Evolutionary conservation across 192 early-diverging fungal species (phyloP).

Genomic region (Coemansia sp.): DNA sequence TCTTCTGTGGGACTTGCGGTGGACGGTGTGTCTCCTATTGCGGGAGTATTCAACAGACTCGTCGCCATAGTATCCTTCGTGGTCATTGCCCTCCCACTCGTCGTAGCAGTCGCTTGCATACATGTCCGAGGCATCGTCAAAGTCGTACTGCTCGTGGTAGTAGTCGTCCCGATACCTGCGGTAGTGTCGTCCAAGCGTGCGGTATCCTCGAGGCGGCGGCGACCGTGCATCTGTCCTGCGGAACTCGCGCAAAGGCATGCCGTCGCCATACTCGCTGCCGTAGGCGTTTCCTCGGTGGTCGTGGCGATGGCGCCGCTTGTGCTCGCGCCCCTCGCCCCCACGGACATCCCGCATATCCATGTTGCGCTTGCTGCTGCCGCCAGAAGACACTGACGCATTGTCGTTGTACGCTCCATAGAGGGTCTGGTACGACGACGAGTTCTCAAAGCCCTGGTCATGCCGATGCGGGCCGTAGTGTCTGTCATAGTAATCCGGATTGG

Average conservation of each 20-base stretch:
- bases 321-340: slow-evolving; percentile 5
- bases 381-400: slow-evolving; percentile 21
- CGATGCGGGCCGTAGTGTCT: slow-evolving; percentile 6
- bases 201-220: slow-evolving; percentile 17
- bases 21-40: slow-evolving; percentile 9
- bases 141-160: slow-evolving; percentile 36
- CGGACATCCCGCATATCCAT: neutral
- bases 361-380: slow-evolving; percentile 15
- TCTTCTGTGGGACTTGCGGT: slow-evolving; percentile 4
- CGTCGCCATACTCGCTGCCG: slow-evolving; percentile 19
- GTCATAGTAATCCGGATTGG: neutral
- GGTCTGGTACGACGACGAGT: slow-evolving; percentile 17
- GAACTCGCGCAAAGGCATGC: slow-evolving; percentile 18
- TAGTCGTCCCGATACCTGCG: slow-evolving; percentile 12
- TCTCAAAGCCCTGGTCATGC: slow-evolving; percentile 7
- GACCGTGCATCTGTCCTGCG: slow-evolving; percentile 18
- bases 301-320: slow-evolving; percentile 14
- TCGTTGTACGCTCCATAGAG: slow-evolving; percentile 13
- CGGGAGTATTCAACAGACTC: slow-evolving; percentile 6
- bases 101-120: slow-evolving; percentile 35
- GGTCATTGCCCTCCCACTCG: slow-evolving; percentile 22
- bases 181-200: slow-evolving; percentile 10
- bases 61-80: slow-evolving; percentile 14
- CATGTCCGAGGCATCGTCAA: slow-evolving; percentile 33
- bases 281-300: slow-evolving; percentile 17